Conservation (phyloP, 805 yeast genomes). For the Kodamaea jinghongensis region DNA sequence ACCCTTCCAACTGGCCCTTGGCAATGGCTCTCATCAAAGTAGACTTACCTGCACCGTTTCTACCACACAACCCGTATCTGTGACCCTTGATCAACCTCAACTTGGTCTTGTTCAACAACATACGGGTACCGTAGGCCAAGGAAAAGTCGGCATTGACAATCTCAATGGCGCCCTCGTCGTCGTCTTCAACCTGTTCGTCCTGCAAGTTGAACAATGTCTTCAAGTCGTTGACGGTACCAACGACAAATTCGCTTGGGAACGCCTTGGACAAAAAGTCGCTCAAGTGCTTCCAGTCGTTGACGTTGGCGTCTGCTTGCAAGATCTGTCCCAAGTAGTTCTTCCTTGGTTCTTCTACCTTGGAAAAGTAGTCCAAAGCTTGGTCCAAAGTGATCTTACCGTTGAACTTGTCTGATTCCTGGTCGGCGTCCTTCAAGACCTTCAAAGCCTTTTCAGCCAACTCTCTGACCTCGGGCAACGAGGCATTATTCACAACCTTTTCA, state of each 20-base stretch:
- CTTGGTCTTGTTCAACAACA: conserved; percentile 91
- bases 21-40: conserved; percentile 96
- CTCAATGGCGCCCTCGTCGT: conserved; percentile 78
- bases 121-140: conserved; percentile 94
- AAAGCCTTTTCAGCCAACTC: conserved; percentile 87
- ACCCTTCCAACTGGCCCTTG: conserved; percentile 95
- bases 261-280: conserved; percentile 48
- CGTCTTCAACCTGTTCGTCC: conserved; percentile 49
- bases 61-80: conserved; percentile 95
- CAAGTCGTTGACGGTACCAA: conserved; percentile 44
- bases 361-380: conserved; percentile 48
- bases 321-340: conserved; percentile 46
- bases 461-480: conserved; percentile 95
- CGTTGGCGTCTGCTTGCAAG: conserved; percentile 42
- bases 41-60: conserved; percentile 99
- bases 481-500: conserved; percentile 80
- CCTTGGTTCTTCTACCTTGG: conserved; percentile 36
- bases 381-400: conserved; percentile 67
- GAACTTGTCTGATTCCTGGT: conserved; percentile 66
- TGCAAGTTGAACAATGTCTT: conserved; percentile 49
- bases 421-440: conserved; percentile 77
- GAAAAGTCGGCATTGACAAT: conserved; percentile 95
- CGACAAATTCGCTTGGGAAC: conserved; percentile 22
- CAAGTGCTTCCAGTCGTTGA: conserved; percentile 48
- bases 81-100: conserved; percentile 89